phyloP scores from a whole-genome alignment of 768 basidiomycete species.

The Baorangia bicolor region DNA sequence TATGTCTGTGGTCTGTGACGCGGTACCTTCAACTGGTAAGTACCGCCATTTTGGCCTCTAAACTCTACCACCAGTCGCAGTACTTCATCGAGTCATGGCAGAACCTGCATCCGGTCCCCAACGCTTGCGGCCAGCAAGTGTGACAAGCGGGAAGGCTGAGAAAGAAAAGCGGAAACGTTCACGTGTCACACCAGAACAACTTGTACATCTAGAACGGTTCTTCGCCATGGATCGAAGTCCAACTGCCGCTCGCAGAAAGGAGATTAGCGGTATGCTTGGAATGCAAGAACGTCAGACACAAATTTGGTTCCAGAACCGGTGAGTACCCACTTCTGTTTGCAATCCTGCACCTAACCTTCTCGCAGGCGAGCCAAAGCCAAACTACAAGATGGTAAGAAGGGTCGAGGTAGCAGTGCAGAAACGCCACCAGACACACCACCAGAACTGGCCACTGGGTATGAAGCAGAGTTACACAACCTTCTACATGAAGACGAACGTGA shows the following conservation, averaged over 20 bases:
- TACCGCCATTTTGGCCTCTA: conserved; percentile 29
- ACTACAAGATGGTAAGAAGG: conserved; percentile 58
- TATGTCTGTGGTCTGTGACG: conserved; percentile 29
- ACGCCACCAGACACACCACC: conserved; percentile 51
- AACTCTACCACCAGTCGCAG: conserved; percentile 24
- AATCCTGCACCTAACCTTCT: neutral
- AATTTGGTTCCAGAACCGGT: conserved; percentile 89
- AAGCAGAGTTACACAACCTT: conserved; percentile 60
- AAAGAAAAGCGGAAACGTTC: conserved; percentile 72
- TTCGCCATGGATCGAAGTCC: conserved; percentile 72
- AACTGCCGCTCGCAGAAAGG: conserved; percentile 64
- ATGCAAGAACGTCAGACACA: conserved; percentile 89
- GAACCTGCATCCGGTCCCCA: conserved; percentile 37
- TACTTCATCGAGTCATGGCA: conserved; percentile 23
- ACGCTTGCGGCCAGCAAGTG: conserved; percentile 34
- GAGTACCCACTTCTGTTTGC: neutral
- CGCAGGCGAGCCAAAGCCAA: conserved; percentile 81
- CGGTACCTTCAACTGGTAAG: conserved; percentile 17
- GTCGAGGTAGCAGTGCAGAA: conserved; percentile 34
- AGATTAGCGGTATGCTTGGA: conserved; percentile 70
- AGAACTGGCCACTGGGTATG: conserved; percentile 48
- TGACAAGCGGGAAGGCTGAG: conserved; percentile 29
- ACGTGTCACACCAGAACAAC: conserved; percentile 77
- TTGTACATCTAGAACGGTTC: conserved; percentile 69
- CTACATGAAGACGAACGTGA: conserved; percentile 77